Evolutionary conservation across 2,329 filamentous ascomycete species (phyloP).

Genomic region (Pseudocercospora fuligena): DNA sequence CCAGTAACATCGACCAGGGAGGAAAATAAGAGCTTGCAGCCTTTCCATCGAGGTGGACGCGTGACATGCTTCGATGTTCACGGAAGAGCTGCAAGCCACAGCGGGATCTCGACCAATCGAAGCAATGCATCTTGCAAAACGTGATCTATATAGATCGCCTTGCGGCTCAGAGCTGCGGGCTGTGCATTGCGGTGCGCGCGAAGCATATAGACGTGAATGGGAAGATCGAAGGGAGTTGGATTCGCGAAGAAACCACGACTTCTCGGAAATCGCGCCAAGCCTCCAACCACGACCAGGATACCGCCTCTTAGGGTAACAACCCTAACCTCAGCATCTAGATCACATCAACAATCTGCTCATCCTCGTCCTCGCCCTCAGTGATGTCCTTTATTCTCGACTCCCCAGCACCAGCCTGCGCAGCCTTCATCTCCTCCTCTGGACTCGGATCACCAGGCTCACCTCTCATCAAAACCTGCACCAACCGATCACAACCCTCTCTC

Average conservation of each 20-base stretch:
- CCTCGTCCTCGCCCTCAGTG: constrained; percentile 39
- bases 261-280: neutral
- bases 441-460: constrained; percentile 66
- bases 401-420: constrained; percentile 25
- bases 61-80: neutral
- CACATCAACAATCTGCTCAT: constrained; percentile 33
- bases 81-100: neutral
- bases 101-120: neutral
- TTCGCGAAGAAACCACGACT: too few relatives aligned
- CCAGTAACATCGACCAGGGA: too few relatives aligned
- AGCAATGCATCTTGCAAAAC: neutral
- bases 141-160: too few relatives aligned
- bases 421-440: constrained; percentile 46
- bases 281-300: neutral
- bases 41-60: too few relatives aligned
- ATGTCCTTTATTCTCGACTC: constrained; percentile 51
- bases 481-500: constrained; percentile 79
- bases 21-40: too few relatives aligned
- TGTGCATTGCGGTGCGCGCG: neutral
- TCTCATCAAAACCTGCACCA: constrained; percentile 87
- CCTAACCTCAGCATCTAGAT: constrained; percentile 17
- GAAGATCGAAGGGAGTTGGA: too few relatives aligned
- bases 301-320: neutral
- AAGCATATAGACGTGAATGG: neutral
- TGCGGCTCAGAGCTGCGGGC: too few relatives aligned